Percentiles rank a stretch among this genome's conserved stretches.
phyloP scores from a whole-genome alignment of 2,329 filamentous ascomycete species.

The Calonectria leucothoes region DNA sequence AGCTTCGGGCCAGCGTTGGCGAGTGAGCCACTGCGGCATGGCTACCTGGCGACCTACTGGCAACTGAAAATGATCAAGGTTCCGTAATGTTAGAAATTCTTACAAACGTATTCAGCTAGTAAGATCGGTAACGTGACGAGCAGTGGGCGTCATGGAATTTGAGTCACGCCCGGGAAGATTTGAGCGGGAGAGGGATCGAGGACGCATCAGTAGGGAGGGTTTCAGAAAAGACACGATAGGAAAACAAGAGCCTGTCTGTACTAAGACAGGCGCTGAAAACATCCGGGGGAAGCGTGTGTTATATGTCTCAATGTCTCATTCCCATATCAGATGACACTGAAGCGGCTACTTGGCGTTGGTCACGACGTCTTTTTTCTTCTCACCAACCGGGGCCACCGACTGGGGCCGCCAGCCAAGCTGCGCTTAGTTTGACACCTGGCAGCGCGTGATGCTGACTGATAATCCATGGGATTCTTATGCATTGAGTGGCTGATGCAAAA shows the following conservation, averaged over 20 bases:
- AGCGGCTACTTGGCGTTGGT: background rate
- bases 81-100: background rate
- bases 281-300: background rate
- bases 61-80: background rate
- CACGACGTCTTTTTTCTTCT: background rate
- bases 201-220: background rate
- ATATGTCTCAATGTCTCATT: slow-evolving; percentile 1
- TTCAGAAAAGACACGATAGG: background rate
- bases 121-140: background rate
- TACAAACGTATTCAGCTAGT: background rate
- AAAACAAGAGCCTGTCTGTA: background rate
- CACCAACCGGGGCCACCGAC: too few species aligned
- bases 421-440: background rate
- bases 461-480: background rate
- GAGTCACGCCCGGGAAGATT: background rate
- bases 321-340: background rate
- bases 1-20: too few species aligned
- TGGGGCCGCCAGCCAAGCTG: background rate
- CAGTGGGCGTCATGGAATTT: background rate
- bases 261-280: background rate
- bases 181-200: background rate
- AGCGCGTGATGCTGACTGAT: background rate
- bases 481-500: slow-evolving; percentile 2
- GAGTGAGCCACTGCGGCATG: background rate
- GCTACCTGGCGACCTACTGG: background rate